Base-by-base conservation (phyloP, 805 yeast species). In the Kodamaea hsintzibuensis region DNA sequence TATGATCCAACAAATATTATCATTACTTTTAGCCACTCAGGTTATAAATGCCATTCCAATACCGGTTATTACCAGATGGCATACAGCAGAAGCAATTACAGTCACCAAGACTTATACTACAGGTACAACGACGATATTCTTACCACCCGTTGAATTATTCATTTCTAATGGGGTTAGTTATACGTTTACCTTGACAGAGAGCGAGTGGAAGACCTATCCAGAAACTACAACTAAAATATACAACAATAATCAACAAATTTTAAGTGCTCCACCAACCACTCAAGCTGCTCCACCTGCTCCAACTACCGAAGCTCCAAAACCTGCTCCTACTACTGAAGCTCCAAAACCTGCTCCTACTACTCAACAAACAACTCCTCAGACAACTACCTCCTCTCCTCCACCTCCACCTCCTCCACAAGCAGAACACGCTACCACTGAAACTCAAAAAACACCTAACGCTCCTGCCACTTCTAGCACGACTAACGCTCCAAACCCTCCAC, bases 61-160 rank as follows among this genome's bases (percentile, higher is more conserved):
- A 14, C 76, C 77, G 51, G 67, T 68, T 47, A 71, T 83, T 52
- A 83, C 88, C 16, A 73, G 86, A 63, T 68, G 69, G 39, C 84
- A 81, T 61, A 82, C 86, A 16, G 87, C 88, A 14, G 71, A 67
- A 7, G 76, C 86, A 2, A 81, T 81, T 38, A 81, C 84, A 3
- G 70, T 77, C 14, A 73, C 77, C 3, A 57, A 65, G 17, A 70
- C 76, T 14, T 64, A 68, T 43, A 71, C 74, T 33, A 79, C 82
- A 0, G 82, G 80, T 42, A 78, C 82, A 25, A 72, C 79, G 19
- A 80, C 84, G 12, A 68, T 78, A 16, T 70, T 73, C 58, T 70
- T 80, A 55, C 84, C 85, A 22, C 77, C 83, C 16, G 85, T 82
- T 39, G 79, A 81, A 57, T 67, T 82, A 14, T 70, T 80, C 43